Conservation (phyloP, 2,329 filamentous ascomycete genomes). For the Peltaster fructicola region DNA sequence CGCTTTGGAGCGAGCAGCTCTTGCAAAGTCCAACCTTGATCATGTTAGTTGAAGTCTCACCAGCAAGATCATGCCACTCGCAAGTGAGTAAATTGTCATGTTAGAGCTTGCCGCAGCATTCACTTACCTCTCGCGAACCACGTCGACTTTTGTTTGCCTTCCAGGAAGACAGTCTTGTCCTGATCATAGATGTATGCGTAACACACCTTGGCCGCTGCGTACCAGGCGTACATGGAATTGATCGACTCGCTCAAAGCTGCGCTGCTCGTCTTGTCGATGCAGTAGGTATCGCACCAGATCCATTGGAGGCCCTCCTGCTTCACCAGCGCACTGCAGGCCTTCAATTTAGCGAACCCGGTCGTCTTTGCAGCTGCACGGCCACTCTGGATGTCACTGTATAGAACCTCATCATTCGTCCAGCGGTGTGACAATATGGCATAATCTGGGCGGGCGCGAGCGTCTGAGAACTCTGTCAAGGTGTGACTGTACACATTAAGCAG, state of each 20-base stretch:
- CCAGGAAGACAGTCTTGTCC: too few species aligned
- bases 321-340: slow-evolving; percentile 1
- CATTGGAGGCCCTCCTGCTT: slow-evolving; percentile 3
- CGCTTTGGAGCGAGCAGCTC: slow-evolving; percentile 6
- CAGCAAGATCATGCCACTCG: too few species aligned
- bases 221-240: slow-evolving; percentile 10
- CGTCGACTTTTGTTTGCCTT: too few species aligned
- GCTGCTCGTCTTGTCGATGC: slow-evolving; percentile 8
- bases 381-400: slow-evolving; percentile 4
- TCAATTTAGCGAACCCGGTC: neutral
- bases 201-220: slow-evolving; percentile 8
- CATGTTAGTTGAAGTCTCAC: too few species aligned
- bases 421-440: slow-evolving; percentile 8
- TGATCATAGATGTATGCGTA: slow-evolving; percentile 7
- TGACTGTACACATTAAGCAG: too few species aligned
- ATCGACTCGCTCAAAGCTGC: slow-evolving; percentile 9
- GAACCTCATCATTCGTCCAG: slow-evolving; percentile 6
- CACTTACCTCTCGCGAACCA: too few species aligned
- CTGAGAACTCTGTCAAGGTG: too few species aligned
- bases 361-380: too few species aligned
- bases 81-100: too few species aligned
- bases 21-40: slow-evolving; percentile 9
- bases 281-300: slow-evolving; percentile 10
- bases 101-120: too few species aligned
- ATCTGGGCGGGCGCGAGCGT: slow-evolving; percentile 1